Evolutionary conservation across 2,329 filamentous ascomycete species (phyloP).

Genomic region (Lachnellula hyalina): DNA sequence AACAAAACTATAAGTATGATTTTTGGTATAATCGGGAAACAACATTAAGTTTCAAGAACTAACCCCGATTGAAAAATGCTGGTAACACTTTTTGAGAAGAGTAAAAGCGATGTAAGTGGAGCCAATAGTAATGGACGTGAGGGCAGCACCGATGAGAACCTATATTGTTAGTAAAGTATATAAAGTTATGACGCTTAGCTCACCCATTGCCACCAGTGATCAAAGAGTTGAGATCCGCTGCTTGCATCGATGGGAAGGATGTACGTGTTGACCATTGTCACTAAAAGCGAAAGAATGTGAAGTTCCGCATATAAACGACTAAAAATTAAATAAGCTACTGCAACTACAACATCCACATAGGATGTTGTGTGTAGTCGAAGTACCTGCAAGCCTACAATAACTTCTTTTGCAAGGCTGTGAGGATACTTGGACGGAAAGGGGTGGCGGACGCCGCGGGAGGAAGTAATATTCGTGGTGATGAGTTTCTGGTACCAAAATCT

Average conservation of each 20-base stretch:
- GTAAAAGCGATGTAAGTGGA: constrained; percentile 29
- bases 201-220: constrained; percentile 40
- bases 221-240: constrained; percentile 34
- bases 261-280: constrained; percentile 6
- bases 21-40: background rate
- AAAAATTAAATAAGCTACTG: background rate
- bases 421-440: no score
- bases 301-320: background rate
- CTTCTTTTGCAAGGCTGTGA: no score
- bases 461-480: no score
- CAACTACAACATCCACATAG: background rate
- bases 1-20: background rate
- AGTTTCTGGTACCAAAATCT: no score
- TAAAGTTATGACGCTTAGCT: background rate
- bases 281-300: background rate
- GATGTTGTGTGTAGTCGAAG: background rate
- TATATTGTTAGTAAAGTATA: constrained; percentile 23
- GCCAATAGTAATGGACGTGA: constrained; percentile 27
- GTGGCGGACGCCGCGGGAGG: no score
- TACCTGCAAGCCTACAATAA: background rate
- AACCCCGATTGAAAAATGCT: constrained; percentile 14
- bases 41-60: background rate
- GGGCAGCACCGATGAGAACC: constrained; percentile 33
- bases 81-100: constrained; percentile 18
- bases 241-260: constrained; percentile 22